phyloP scores from a whole-genome alignment of 2,329 filamentous ascomycete species.

The Pestalotiopsis sp. region DNA sequence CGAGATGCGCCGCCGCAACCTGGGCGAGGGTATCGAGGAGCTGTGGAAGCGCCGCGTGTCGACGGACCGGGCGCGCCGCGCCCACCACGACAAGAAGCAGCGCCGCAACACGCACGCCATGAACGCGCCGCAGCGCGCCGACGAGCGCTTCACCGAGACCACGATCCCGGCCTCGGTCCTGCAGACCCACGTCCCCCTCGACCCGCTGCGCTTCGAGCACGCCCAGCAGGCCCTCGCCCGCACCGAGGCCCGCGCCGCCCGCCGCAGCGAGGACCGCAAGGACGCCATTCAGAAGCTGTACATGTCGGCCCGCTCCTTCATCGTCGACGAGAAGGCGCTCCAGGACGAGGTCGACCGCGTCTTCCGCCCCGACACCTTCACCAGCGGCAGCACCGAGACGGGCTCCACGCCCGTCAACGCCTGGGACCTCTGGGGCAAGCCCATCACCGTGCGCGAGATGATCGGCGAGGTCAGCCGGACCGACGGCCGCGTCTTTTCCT shows the following conservation, averaged over 20 bases:
- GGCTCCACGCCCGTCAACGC: constrained; percentile 44
- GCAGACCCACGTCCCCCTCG: constrained; percentile 55
- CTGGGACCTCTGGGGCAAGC: constrained; percentile 54
- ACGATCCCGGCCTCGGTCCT: constrained; percentile 60
- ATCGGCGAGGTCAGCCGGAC: constrained; percentile 38
- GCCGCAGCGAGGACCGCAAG: constrained; percentile 62
- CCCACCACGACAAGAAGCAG: constrained; percentile 50
- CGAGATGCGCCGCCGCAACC: constrained; percentile 68
- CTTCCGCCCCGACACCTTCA: constrained; percentile 70
- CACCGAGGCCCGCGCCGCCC: constrained; percentile 45
- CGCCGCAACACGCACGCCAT: constrained; percentile 50
- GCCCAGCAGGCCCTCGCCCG: constrained; percentile 46
- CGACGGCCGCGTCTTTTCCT: constrained; percentile 28
- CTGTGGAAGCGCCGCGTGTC: constrained; percentile 68
- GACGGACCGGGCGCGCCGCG: constrained; percentile 37
- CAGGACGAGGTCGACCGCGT: constrained; percentile 71
- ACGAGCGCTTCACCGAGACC: constrained; percentile 75
- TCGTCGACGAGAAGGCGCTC: constrained; percentile 79
- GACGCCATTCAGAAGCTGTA: constrained; percentile 86
- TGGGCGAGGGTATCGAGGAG: constrained; percentile 70
- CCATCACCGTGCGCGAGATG: constrained; percentile 48
- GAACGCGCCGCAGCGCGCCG: constrained; percentile 69
- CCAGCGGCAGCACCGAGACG: constrained; percentile 36
- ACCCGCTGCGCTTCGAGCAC: constrained; percentile 64
- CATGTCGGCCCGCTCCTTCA: constrained; percentile 85